These are phyloP conservation scores for Ampelomyces quisqualis DNA, from an alignment of 2,329 filamentous ascomycete species.

Conservation along the genomic window DNA sequence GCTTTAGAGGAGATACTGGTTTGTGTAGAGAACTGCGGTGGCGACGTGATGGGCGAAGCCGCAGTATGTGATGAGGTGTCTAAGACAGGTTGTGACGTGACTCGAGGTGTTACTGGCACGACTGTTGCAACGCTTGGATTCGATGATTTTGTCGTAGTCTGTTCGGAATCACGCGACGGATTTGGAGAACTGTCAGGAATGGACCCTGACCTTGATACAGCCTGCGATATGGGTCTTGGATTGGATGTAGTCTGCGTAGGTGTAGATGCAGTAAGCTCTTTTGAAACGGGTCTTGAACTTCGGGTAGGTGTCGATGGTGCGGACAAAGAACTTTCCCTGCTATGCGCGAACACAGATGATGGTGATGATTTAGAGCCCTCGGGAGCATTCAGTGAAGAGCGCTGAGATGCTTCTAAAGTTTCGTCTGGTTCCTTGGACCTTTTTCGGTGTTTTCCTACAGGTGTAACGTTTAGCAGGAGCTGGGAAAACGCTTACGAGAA, in stretches of 20 bases:
- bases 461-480: constrained; percentile 5
- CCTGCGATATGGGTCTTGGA: not conserved
- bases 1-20: constrained; percentile 7
- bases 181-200: not conserved
- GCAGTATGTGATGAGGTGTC: not conserved
- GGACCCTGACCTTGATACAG: too few species aligned
- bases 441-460: constrained; percentile 22
- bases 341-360: not conserved
- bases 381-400: constrained; percentile 10
- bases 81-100: not conserved
- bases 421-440: constrained; percentile 11
- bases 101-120: not conserved
- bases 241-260: constrained; percentile 4
- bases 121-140: not conserved
- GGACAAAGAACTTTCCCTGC: constrained; percentile 1
- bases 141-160: too few species aligned
- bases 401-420: constrained; percentile 5
- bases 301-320: constrained; percentile 1
- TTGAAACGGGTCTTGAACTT: not conserved
- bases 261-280: not conserved
- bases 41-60: not conserved
- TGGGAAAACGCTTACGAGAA: not conserved
- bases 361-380: constrained; percentile 4
- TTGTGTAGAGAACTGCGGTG: constrained; percentile 5
- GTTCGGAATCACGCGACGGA: not conserved